Evolutionary conservation across 441 rosid genomes (phyloP).

Genomic region (Daphne laureola): DNA sequence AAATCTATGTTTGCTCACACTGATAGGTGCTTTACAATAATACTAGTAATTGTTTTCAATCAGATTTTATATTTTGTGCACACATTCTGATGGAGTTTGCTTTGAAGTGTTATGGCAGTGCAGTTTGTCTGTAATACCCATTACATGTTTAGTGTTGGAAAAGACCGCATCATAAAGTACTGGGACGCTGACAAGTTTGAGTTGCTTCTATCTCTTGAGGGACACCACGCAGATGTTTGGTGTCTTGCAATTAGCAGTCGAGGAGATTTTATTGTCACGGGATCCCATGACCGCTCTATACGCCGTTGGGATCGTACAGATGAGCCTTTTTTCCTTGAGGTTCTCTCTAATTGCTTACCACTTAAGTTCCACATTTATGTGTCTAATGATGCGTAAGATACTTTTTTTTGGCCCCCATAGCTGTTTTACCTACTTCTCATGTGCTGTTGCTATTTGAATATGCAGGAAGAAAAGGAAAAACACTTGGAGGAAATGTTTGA

Average conservation of each 20-base stretch:
- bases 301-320: conserved; percentile 98
- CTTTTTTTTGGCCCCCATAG: background rate
- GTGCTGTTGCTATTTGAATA: conserved; percentile 16
- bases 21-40: conserved; percentile 50
- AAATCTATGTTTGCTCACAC: conserved; percentile 92
- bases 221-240: conserved; percentile 94
- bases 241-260: conserved; percentile 79
- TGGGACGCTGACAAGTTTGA: conserved; percentile 99
- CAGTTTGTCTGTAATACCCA: conserved; percentile 84
- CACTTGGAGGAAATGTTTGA: conserved; percentile 90
- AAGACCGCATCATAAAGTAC: conserved; percentile 85
- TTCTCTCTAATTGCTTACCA: conserved; percentile 19
- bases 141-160: conserved; percentile 87
- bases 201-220: conserved; percentile 83
- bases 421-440: background rate
- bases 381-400: no score
- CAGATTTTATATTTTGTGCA: conserved; percentile 1
- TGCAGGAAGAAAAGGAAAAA: conserved; percentile 96
- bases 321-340: conserved; percentile 95
- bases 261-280: conserved; percentile 93
- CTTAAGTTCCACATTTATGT: conserved; percentile 5
- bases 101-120: conserved; percentile 83
- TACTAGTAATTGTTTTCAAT: conserved; percentile 7
- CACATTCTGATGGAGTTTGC: conserved; percentile 25
- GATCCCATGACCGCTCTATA: conserved; percentile 91